Base-by-base conservation (phyloP, 2,329 filamentous ascomycete species). In the Neonectria punicea region DNA sequence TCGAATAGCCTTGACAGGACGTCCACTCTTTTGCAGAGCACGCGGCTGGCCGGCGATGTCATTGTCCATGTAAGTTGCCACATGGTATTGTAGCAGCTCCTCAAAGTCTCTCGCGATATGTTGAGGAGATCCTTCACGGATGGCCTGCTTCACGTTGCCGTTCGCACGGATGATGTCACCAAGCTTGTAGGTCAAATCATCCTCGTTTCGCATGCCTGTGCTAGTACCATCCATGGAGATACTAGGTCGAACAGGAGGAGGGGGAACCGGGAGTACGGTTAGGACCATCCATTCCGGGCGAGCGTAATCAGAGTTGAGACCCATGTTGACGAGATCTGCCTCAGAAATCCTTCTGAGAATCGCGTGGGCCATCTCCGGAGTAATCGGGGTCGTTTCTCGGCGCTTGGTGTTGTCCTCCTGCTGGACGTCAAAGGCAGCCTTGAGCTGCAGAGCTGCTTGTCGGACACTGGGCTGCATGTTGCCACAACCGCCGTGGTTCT, bases 11-110 rank as follows among this genome's bases (percentile, higher is more conserved):
- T 99, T 99, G 72, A 99, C 92, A 1, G 97, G 94, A 76, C 97
- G 90, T 53, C 97, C 97, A 61, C 94, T 97, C 85, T 99, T 99
- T 77, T 99, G 97, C 76, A 98, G 85, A 3, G 96, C 95, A 73
- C 96, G 94, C 3, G 96, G 96, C 73, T 97, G 91, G 54, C 95
- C 94, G 68, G 97, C 96, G 80, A 98, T 98, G 78, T 99, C 95
- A 75, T 99, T 99, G 81, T 99, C 96, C 97, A 99, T 99, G 81
- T 98, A 97, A 1, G 97, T 99, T 47, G 97, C 97, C 65, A 99
- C 94, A 76, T 99, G 97, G 77, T 97, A 99, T 77, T 99, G 97
- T 41, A 99, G 85, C 34, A 99, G 84, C 68, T 91, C 90, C 80
- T 97, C 93, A 64, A 98, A 98, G 75, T 99, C 96, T 64, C 90